Evolutionary conservation across 257 asterid genomes (phyloP).

Genomic region (Plantago ovata): DNA sequence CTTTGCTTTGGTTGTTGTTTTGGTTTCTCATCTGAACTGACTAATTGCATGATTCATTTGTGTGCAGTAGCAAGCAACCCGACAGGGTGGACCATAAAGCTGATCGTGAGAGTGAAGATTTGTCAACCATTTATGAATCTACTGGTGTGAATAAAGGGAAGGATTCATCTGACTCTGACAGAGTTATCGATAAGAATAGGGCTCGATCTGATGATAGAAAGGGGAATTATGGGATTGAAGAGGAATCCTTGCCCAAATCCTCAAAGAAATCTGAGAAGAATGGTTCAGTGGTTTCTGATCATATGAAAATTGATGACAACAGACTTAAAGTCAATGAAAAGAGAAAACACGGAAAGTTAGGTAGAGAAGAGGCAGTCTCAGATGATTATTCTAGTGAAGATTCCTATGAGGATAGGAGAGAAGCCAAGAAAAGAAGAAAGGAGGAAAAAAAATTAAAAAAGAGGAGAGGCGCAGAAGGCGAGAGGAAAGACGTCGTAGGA

Average conservation of each 20-base stretch:
- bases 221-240: conserved; percentile 27
- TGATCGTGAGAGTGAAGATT: conserved; percentile 33
- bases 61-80: conserved; percentile 40
- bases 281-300: conserved; percentile 41
- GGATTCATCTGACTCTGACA: conserved; percentile 32
- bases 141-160: conserved; percentile 27
- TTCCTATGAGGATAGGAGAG: conserved; percentile 75
- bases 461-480: conserved; percentile 73
- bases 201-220: conserved; percentile 29
- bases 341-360: conserved; percentile 62
- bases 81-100: conserved; percentile 36
- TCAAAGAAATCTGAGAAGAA: conserved; percentile 41
- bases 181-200: conserved; percentile 35
- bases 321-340: conserved; percentile 46
- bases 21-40: conserved; percentile 14
- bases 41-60: conserved; percentile 16
- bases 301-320: conserved; percentile 46
- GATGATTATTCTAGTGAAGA: conserved; percentile 70
- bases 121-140: conserved; percentile 28
- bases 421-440: conserved; percentile 70
- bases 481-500: conserved; percentile 65
- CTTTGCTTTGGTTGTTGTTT: conserved; percentile 11
- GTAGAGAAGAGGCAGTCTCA: conserved; percentile 41
- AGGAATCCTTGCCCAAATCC: conserved; percentile 29
- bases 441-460: conserved; percentile 67